These are phyloP conservation scores for Heracleum sosnowskyi DNA, from an alignment of 129 eudicot genomes.

Conservation along the genomic window DNA sequence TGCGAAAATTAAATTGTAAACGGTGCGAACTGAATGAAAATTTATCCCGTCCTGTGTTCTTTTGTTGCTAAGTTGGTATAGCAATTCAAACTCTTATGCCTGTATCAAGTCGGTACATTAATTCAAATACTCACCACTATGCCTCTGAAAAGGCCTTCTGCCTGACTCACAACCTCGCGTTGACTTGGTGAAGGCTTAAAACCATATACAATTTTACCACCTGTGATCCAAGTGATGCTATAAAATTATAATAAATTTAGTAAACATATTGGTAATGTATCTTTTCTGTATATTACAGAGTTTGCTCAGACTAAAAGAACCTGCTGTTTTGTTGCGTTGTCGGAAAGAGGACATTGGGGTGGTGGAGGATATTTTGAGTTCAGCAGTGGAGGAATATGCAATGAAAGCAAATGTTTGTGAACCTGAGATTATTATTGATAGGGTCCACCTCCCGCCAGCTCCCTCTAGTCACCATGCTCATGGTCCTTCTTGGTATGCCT, in stretches of 20 bases:
- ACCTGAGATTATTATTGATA: constrained; percentile 51
- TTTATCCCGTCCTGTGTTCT: background rate
- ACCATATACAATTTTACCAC: background rate
- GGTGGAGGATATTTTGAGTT: constrained; percentile 34
- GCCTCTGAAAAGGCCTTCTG: background rate
- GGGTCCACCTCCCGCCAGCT: constrained; percentile 44
- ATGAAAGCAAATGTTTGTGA: constrained; percentile 31
- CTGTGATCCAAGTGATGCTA: background rate
- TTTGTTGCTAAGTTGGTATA: background rate
- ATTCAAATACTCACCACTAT: background rate
- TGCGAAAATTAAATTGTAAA: background rate
- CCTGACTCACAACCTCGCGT: background rate
- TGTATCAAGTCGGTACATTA: background rate
- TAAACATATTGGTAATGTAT: constrained; percentile 17
- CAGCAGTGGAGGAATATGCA: constrained; percentile 49
- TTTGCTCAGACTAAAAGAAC: constrained; percentile 52
- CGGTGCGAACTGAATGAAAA: background rate
- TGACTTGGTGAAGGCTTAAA: too few species aligned
- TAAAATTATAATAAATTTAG: background rate
- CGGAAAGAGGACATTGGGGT: constrained; percentile 42
- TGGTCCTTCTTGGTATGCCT: constrained; percentile 42
- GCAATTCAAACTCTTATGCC: background rate
- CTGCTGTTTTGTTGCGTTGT: constrained; percentile 55
- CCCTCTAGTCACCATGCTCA: constrained; percentile 41
- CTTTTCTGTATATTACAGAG: constrained; percentile 30